Evolutionary conservation across 2,329 filamentous ascomycete species (phyloP), one percentile per base, ranked within the genome.

Genomic region (Arthrobotrys musiformis): DNA sequence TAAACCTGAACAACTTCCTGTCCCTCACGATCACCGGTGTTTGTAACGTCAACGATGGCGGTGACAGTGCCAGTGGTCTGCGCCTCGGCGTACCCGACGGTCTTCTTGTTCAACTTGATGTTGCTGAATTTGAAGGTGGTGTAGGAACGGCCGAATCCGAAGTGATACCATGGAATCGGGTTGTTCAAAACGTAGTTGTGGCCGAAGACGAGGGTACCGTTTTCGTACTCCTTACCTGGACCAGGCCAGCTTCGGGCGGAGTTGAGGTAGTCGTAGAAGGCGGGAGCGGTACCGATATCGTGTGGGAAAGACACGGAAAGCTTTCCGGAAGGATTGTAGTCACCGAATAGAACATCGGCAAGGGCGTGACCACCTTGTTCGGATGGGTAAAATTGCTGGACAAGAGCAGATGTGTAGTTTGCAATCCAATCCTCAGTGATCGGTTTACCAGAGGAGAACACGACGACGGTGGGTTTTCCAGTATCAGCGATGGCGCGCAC

Each of bases 301-400:
- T 88, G 86, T 0, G 91, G 91, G 81, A 93, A 90, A 9, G 88
- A 89, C 35, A 92, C 89, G 0, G 87, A 86, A 11, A 92, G 86
- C 81, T 88, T 90, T 42, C 90, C 90, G 0, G 87, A 89, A 0
- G 90, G 90, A 82, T 90, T 91, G 63, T 88, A 86, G 67, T 88
- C 85, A 26, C 90, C 90, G 80, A 89, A 90, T 1, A 92, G 85
- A 30, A 92, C 85, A 78, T 91, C 89, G 0, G 90, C 90, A 0
- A 92, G 85, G 0, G 90, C 90, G 73, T 89, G 84, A 0, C 90
- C 90, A 24, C 90, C 90, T 83, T 92, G 85, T 80, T 92, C 90
- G 0, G 89, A 90, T 5, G 90, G 90, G 80, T 93, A 93, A 83
- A 93, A 93, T 82, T 92, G 90, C 81, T 93, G 91, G 0, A 93